phyloP scores from a whole-genome alignment of 2,329 filamentous ascomycete genomes.

The Clonostachys sp. region DNA sequence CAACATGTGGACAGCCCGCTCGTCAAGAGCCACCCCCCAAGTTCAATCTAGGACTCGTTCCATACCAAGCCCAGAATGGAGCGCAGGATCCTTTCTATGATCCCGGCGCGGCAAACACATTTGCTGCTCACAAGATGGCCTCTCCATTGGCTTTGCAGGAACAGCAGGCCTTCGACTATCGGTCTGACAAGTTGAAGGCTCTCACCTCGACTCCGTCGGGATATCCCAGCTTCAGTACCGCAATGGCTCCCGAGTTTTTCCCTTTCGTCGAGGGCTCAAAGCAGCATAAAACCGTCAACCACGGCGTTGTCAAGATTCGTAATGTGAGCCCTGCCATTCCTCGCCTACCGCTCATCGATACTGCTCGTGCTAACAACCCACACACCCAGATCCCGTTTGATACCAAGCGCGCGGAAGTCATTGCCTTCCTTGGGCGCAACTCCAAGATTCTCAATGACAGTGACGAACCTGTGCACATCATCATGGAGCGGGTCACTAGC shows the following conservation, averaged over 20 bases:
- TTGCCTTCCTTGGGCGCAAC: constrained; percentile 55
- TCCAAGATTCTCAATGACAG: constrained; percentile 48
- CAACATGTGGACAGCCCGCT: constrained; percentile 16
- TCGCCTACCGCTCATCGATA: too few relatives aligned
- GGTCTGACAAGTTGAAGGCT: constrained; percentile 29
- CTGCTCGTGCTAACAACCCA: too few relatives aligned
- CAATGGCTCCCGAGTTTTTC: constrained; percentile 32
- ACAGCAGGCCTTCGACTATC: constrained; percentile 4
- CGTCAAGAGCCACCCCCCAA: constrained; percentile 26
- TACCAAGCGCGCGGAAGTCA: constrained; percentile 46
- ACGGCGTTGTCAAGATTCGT: constrained; percentile 42
- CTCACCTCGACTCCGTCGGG: constrained; percentile 25
- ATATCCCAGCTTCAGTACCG: constrained; percentile 22
- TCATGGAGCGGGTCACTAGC: constrained; percentile 58
- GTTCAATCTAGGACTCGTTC: constrained; percentile 13
- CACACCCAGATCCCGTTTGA: constrained; percentile 47
- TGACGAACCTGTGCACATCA: constrained; percentile 56
- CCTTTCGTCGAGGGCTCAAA: constrained; percentile 38
- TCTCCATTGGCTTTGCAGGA: not conserved
- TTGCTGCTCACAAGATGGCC: too few relatives aligned
- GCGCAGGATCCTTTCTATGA: not conserved
- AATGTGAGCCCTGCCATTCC: constrained; percentile 34
- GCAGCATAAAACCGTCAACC: constrained; percentile 16
- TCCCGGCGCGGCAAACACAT: not conserved
- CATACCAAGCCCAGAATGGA: constrained; percentile 1